Conservation (phyloP, 805 yeast genomes). For the Saccharomycopsis sp. region DNA sequence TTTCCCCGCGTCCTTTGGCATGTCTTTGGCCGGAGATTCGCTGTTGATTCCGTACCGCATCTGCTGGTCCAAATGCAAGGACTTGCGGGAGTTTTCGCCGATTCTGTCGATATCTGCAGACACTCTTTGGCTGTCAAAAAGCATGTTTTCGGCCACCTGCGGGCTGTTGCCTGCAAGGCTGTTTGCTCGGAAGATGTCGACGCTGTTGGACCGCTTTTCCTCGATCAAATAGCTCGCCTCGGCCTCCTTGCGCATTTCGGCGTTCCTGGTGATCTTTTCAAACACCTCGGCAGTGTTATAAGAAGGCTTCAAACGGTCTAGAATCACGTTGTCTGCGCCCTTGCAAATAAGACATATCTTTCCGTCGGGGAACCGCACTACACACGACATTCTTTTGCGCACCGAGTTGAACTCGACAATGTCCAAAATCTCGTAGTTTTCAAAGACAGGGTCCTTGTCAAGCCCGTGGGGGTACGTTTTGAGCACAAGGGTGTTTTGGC, state of each 20-base stretch:
- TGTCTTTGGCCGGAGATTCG: neutral
- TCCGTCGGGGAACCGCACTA: slow-evolving; percentile 70
- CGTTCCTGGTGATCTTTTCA: slow-evolving; percentile 49
- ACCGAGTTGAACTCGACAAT: slow-evolving; percentile 79
- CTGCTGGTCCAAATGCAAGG: slow-evolving; percentile 53
- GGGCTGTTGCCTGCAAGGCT: slow-evolving; percentile 21
- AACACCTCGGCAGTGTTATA: slow-evolving; percentile 58
- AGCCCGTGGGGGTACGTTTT: slow-evolving; percentile 83
- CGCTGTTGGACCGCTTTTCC: slow-evolving; percentile 40
- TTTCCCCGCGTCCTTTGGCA: neutral
- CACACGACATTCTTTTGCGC: slow-evolving; percentile 91
- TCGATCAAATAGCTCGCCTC: slow-evolving; percentile 75
- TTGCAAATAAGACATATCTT: slow-evolving; percentile 76
- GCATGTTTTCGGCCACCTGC: slow-evolving; percentile 44
- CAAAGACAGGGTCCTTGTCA: slow-evolving; percentile 53
- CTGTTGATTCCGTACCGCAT: slow-evolving; percentile 40
- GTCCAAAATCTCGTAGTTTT: slow-evolving; percentile 69
- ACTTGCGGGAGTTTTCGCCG: slow-evolving; percentile 44
- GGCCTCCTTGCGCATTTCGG: slow-evolving; percentile 57
- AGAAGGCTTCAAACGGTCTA: slow-evolving; percentile 59
- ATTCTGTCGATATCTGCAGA: slow-evolving; percentile 49
- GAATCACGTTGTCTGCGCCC: slow-evolving; percentile 90
- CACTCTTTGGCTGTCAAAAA: slow-evolving; percentile 37
- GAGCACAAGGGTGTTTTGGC: slow-evolving; percentile 51
- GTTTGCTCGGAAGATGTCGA: slow-evolving; percentile 19